Percentiles rank a stretch among this genome's conserved stretches.
Evolutionary conservation across 495 filamentous ascomycete genomes (phyloP).

Genomic region (Trichoderma erinaceum): DNA sequence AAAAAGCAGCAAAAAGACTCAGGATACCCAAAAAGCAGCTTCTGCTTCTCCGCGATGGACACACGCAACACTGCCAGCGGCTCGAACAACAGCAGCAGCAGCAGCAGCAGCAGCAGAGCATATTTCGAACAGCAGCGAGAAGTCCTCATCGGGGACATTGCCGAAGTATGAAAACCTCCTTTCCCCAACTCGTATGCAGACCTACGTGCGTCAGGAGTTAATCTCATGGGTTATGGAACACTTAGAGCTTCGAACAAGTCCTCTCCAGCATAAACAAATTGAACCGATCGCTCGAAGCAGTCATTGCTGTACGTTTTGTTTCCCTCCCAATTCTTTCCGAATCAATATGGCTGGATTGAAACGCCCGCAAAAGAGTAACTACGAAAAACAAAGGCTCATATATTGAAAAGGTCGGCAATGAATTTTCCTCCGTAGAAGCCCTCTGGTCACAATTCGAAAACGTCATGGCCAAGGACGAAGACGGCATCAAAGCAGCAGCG

Average conservation of each 20-base stretch:
- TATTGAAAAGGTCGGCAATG: constrained; percentile 71
- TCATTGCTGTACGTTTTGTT: constrained; percentile 63
- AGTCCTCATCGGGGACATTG: constrained; percentile 70
- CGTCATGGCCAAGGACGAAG: constrained; percentile 77
- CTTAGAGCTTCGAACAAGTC: constrained; percentile 82
- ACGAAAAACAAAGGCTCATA: neutral
- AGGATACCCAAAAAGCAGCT: neutral
- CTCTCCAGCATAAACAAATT: constrained; percentile 94
- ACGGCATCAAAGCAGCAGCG: constrained; percentile 38
- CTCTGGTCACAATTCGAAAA: constrained; percentile 96
- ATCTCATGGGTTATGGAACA: too few relatives aligned
- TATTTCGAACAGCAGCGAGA: constrained; percentile 79
- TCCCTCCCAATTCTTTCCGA: neutral
- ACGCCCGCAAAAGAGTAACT: neutral
- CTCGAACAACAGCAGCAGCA: constrained; percentile 26
- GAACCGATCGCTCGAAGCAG: constrained; percentile 84
- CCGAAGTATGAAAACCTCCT: constrained; percentile 49
- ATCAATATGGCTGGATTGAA: too few relatives aligned
- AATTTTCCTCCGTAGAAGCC: constrained; percentile 93
- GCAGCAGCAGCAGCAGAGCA: constrained; percentile 32
- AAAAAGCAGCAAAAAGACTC: neutral
- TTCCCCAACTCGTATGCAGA: constrained; percentile 1
- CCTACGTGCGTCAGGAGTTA: too few relatives aligned
- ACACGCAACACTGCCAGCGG: neutral
- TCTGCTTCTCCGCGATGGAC: neutral